Evolutionary conservation across 2,329 filamentous ascomycete genomes (phyloP), one percentile per base, ranked within the genome.

Genomic region (Nectriaceae sp.): DNA sequence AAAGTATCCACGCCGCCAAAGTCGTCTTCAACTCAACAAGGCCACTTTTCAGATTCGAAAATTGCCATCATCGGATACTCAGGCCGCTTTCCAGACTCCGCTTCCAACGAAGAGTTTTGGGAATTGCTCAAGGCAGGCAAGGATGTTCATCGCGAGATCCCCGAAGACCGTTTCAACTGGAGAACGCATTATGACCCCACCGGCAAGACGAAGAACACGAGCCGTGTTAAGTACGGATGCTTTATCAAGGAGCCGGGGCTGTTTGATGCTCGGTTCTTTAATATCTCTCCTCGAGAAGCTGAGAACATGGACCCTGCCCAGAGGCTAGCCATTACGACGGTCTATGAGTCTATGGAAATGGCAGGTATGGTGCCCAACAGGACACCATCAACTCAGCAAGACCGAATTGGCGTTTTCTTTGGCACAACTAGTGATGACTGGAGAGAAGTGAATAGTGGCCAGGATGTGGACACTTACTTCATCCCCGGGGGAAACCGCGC

Each of bases 261-360:
- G 11, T 92, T 93, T 56, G 89, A 93, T 60, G 81, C 87, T 2
- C 75, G 81, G 0, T 91, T 93, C 73, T 93, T 93, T 77, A 89
- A 89, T 66, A 91, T 93, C 78, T 91, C 87, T 29, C 88, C 89
- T 1, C 80, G 85, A 51, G 89, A 93, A 68, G 88, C 88, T 11
- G 78, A 80, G 40, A 84, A 89, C 57, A 87, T 83, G 0, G 89
- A 93, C 65, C 89, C 89, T 0, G 87, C 87, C 70, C 88, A 90
- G 62, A 78, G 89, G 50, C 74, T 92, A 18, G 85, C 85, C 2
- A 72, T 94, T 1, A 79, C 85, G 10, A 90, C 88, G 1, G 85
- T 88, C 0, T 93, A 92, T 56, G 89, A 93, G 60, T 89, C 89
- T 0, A 74, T 94, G 33, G 89, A 94, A 64, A 86, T 86, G 78